phyloP scores from a whole-genome alignment of 495 filamentous ascomycete genomes.

The Penicillium argentinense region DNA sequence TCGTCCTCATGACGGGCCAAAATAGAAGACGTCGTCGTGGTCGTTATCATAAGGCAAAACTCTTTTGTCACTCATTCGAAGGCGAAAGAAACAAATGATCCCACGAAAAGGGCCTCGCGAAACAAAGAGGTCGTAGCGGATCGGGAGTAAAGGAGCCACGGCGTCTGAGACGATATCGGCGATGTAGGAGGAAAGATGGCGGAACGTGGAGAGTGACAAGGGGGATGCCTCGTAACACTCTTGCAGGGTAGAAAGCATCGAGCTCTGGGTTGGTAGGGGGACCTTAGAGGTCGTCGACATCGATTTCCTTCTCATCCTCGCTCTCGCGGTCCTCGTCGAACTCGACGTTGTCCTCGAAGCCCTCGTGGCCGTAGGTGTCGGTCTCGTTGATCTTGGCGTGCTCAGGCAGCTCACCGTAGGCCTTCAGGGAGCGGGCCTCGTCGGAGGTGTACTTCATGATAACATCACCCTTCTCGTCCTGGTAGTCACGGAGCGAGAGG shows the following conservation, averaged over 20 bases:
- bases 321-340: slow-evolving; percentile 59
- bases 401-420: slow-evolving; percentile 95
- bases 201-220: slow-evolving; percentile 28
- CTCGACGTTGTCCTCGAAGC: slow-evolving; percentile 60
- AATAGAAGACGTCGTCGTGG: slow-evolving; percentile 13
- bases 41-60: slow-evolving; percentile 1
- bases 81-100: slow-evolving; percentile 14
- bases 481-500: slow-evolving; percentile 94
- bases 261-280: slow-evolving; percentile 25
- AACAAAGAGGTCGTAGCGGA: slow-evolving; percentile 5
- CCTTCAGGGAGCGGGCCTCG: slow-evolving; percentile 91
- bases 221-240: slow-evolving; percentile 33
- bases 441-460: slow-evolving; percentile 99
- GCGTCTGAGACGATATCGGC: slow-evolving; percentile 20
- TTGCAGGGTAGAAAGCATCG: slow-evolving; percentile 37
- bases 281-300: slow-evolving; percentile 59
- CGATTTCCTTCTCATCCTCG: slow-evolving; percentile 59
- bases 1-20: slow-evolving; percentile 17
- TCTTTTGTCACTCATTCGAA: slow-evolving; percentile 14
- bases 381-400: slow-evolving; percentile 99
- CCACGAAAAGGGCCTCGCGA: slow-evolving; percentile 7
- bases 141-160: slow-evolving; percentile 18
- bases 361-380: slow-evolving; percentile 77
- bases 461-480: slow-evolving; percentile 98
- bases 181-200: slow-evolving; percentile 23